phyloP scores from a whole-genome alignment of 257 asterid species.

The Primulina huaijiensis region DNA sequence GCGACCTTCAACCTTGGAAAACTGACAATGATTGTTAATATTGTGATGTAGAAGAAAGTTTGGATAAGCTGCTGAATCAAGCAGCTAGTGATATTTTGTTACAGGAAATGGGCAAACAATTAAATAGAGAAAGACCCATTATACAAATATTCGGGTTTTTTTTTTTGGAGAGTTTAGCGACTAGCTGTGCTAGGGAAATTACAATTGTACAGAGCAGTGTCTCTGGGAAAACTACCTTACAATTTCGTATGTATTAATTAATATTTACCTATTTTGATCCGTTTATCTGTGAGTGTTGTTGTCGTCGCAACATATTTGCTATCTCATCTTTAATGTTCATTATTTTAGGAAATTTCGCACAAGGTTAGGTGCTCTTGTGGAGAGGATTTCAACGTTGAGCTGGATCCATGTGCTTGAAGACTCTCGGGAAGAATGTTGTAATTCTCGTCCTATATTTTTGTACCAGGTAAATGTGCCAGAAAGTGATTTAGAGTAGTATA shows the following conservation, averaged over 20 bases:
- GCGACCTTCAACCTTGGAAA: slow-evolving; percentile 11
- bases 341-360: slow-evolving; percentile 56
- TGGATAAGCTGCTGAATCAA: background rate
- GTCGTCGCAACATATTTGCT: background rate
- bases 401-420: slow-evolving; percentile 35
- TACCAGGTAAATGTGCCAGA: slow-evolving; percentile 14
- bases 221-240: background rate
- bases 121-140: background rate
- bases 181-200: background rate
- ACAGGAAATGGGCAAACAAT: background rate
- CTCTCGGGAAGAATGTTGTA: background rate
- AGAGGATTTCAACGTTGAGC: slow-evolving; percentile 48
- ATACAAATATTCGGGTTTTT: background rate
- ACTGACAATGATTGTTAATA: background rate
- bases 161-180: background rate
- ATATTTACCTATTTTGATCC: background rate
- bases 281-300: background rate
- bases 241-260: background rate
- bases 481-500: slow-evolving; percentile 4
- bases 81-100: background rate
- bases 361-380: slow-evolving; percentile 70
- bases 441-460: background rate
- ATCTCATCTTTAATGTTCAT: slow-evolving; percentile 10
- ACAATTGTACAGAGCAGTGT: background rate
- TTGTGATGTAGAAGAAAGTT: slow-evolving; percentile 15